phyloP scores from a whole-genome alignment of 2,329 filamentous ascomycete species.

The Fonsecaea pedrosoi region DNA sequence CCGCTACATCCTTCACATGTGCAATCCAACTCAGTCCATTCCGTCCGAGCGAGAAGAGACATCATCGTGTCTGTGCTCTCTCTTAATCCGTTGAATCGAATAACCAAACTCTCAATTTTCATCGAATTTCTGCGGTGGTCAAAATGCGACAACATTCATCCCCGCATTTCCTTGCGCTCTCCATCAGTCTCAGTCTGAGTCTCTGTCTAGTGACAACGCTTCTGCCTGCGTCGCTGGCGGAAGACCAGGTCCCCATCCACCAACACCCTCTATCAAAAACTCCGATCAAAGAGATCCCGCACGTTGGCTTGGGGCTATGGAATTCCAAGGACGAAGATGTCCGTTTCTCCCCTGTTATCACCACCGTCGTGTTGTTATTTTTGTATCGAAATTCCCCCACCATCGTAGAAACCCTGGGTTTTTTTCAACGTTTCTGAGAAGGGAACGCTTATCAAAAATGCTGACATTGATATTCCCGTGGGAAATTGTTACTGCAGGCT shows the following conservation, averaged over 20 bases:
- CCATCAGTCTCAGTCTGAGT: neutral
- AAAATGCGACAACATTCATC: neutral
- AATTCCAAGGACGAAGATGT: slow-evolving; percentile 47
- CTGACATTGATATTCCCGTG: no score
- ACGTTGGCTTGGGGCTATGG: slow-evolving; percentile 50
- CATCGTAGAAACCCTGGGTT: no score
- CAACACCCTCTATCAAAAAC: slow-evolving; percentile 5
- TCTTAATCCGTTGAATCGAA: no score
- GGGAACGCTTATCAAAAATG: no score
- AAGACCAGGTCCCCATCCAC: slow-evolving; percentile 4
- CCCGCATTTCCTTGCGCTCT: neutral
- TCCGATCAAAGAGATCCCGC: slow-evolving; percentile 42
- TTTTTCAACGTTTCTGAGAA: no score
- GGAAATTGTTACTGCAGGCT: slow-evolving; percentile 17
- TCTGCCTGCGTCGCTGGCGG: slow-evolving; percentile 8
- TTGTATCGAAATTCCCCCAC: no score
- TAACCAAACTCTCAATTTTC: no score
- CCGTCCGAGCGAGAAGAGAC: neutral
- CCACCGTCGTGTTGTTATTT: neutral
- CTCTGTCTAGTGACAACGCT: slow-evolving; percentile 3
- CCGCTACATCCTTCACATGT: neutral
- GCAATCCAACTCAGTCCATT: neutral
- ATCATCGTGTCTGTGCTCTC: neutral
- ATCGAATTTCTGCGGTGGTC: neutral
- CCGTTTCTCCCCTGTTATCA: neutral